Base-by-base conservation (phyloP, 2,329 filamentous ascomycete species). In the Exutisphaerella laricina region DNA sequence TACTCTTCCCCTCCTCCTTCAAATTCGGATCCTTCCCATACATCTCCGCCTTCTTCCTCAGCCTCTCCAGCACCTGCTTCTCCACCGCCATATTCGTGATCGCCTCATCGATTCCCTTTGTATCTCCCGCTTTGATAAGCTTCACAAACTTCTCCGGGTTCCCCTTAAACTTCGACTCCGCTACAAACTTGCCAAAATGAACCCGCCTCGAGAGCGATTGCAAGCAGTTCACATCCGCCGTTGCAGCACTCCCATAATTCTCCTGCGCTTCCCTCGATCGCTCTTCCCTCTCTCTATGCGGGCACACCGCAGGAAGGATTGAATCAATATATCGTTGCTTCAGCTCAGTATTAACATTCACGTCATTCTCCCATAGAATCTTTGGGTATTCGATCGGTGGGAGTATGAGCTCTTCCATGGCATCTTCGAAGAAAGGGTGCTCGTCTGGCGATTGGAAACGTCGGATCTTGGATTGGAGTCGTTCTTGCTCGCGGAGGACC, bases 141-240 rank as follows among this genome's bases (percentile, higher is more conserved):
- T 73, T 73, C 4, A 85, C 89, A 64, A 90, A 98, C 50, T 71
- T 77, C 57, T 89, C 86, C 21, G 80, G 77, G 55, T 97, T 86
- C 34, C 84, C 82, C 57, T 78, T 78, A 68, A 96, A 98, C 70
- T 98, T 98, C 46, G 84, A 82, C 74, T 98, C 92, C 31, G 92
- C 92, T 6, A 98, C 92, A 60, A 97, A 97, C 70, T 97, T 98
- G 56, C 92, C 92, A 70, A 95, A 98, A 68, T 98, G 92, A 56
- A 98, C 92, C 42, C 92, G 76, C 30, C 90, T 78, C 28, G 87
- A 94, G 34, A 98, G 70, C 3, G 92, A 85, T 71, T 98, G 92
- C 51, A 98, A 72, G 58, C 85, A 90, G 40, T 79, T 77, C 48
- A 98, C 92, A 67, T 98, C 92, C 63, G 85, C 88, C 1, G 88